Evolutionary conservation across 345 rosid species (phyloP), one percentile per base, ranked within the genome.

Genomic region (Camelina neglecta): DNA sequence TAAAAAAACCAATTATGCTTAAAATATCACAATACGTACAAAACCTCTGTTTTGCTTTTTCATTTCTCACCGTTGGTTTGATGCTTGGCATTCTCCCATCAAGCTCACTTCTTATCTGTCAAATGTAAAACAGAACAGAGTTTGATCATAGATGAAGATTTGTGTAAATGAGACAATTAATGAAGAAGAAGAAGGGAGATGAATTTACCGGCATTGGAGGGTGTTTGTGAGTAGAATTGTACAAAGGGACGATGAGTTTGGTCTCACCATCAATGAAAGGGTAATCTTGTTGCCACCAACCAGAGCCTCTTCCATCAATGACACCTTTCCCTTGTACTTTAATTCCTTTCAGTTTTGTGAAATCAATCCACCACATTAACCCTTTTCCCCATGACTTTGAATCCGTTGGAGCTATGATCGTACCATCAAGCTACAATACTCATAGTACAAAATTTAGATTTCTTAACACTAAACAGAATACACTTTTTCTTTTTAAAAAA

Each of bases 221-320:
- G 51, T 66, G 79, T 63, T 76, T 62, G 41, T 80, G 75, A 65
- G 72, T 18, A 65, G 96, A 84, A 73, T 57, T 79, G 83, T 93
- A 88, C 61, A 88, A 60, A 41, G 96, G 97, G 20, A 88, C 31
- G 39, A 87, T 79, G 76, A 87, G 86, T 60, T 82, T 83, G 67
- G 79, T 38, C 71, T 88, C 93, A 15, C 82, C 85, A 38, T 96
- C 96, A 23, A 58, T 58, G 33, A 74, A 81, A 11, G 90, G 90
- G 26, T 80, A 60, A 49, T 80, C 89, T 78, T 88, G 87, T 79
- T 85, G 85, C 99, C 99, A 96, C 99, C 99, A 96, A 38, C 83
- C 85, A 44, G 99, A 87, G 47, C 99, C 99, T 77, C 95, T 84
- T 73, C 99, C 99, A 75, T 96, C 99, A 64, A 96, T 85, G 13